Evolutionary conservation across 768 basidiomycete species (phyloP), one percentile per base, ranked within the genome.

Genomic region (Mycena belliarum): DNA sequence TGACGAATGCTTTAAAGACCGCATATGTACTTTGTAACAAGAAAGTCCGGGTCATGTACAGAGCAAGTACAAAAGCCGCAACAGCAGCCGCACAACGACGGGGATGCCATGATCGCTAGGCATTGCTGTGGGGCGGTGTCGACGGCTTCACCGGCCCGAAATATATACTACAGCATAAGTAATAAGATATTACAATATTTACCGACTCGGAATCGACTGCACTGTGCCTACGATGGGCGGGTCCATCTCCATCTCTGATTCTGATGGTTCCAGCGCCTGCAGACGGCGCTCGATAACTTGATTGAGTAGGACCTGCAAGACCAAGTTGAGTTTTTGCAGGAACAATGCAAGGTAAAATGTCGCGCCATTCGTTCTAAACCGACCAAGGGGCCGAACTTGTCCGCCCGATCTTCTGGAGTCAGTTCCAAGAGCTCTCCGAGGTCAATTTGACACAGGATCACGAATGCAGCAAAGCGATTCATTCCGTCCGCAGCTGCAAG

Each of bases 401-500:
- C 69, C 11, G 80, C 38, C 48, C 88, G 75, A 35, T 71, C 75
- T 38, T 86, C 77, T 4, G 82, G 67, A 10, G 72, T 67, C 69
- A 80, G 69, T 15, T 81, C 75, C 24, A 92, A 64, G 64, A 90
- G 83, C 4, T 82, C 76, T 16, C 85, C 78, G 7, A 88, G 64
- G 5, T 76, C 72, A 8, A 76, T 74, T 55, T 83, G 79, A 50
- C 77, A 82, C 2, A 91, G 71, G 55, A 92, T 79, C 4, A 86
- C 70, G n/a, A 81, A 78, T 7, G 90, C 84, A 1, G 84, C 83
- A 66, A 90, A 89, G 7, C 75, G 71, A 56, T 92, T 92, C 82
- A 92, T 85, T 16, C 87, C 86, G 6, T 76, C 72, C 10, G 83
- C 74, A 1, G 69, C 66, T 0, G 82, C 79, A 46, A 93, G 72